Percentiles rank a stretch among this genome's conserved stretches.
phyloP scores from a whole-genome alignment of 768 basidiomycete genomes.

The Lactifluus echinatus region DNA sequence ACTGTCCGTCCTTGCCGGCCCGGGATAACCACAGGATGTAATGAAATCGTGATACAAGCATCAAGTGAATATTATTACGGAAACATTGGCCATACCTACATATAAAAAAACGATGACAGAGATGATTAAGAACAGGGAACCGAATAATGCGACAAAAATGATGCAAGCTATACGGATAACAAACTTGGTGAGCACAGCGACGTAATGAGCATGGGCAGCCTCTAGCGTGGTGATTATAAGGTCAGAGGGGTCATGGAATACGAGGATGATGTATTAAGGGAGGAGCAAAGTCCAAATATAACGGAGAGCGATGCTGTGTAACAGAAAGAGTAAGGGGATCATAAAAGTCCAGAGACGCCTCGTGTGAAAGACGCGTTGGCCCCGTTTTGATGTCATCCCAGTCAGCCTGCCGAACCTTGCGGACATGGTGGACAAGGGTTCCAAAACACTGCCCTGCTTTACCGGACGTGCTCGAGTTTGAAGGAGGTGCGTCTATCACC shows the following conservation, averaged over 20 bases:
- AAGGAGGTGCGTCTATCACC: constrained; percentile 62
- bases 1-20: neutral
- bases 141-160: constrained; percentile 16
- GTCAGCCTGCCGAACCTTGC: constrained; percentile 17
- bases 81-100: constrained; percentile 14
- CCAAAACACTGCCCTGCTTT: neutral
- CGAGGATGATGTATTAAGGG: constrained; percentile 8
- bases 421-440: constrained; percentile 21
- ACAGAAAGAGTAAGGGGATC: constrained; percentile 5
- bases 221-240: constrained; percentile 3
- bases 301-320: constrained; percentile 5
- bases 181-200: constrained; percentile 17
- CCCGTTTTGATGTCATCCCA: constrained; percentile 22
- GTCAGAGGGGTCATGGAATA: neutral
- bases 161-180: constrained; percentile 18
- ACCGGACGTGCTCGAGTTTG: constrained; percentile 56
- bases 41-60: too few species aligned
- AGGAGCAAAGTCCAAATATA: constrained; percentile 5
- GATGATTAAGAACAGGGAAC: constrained; percentile 7
- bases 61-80: constrained; percentile 1
- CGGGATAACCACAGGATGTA: too few species aligned
- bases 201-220: constrained; percentile 10
- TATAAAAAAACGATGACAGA: constrained; percentile 5
- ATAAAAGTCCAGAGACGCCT: constrained; percentile 15
- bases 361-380: constrained; percentile 20